A percentile compares a stretch with the other conserved stretches of the same genome.
Conservation (phyloP, 495 filamentous ascomycete genomes). For the Penicillium samsonianum region DNA sequence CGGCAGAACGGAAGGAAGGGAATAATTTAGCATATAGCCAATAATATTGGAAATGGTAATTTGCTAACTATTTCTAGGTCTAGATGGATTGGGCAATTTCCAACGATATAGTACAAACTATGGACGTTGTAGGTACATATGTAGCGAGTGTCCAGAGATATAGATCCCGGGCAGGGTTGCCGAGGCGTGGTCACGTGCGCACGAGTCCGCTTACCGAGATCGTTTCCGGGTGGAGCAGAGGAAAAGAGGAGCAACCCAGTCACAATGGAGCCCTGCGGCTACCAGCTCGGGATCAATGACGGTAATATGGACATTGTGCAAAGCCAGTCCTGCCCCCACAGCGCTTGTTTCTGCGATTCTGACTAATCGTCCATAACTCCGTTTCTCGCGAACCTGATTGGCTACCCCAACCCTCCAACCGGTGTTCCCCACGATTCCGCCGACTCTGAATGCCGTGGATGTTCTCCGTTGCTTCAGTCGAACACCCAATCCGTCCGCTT, state of each 20-base stretch:
- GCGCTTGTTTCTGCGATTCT: not conserved
- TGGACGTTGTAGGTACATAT: too few species aligned
- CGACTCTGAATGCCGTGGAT: conserved; percentile 47
- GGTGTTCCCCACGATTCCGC: conserved; percentile 37
- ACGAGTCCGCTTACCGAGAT: conserved; percentile 38
- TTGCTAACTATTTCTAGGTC: not conserved
- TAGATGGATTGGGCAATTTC: not conserved
- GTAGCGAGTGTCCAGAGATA: not conserved
- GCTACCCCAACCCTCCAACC: conserved; percentile 1
- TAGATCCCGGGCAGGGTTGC: conserved; percentile 36
- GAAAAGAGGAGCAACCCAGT: not conserved
- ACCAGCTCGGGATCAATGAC: conserved; percentile 27
- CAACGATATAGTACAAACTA: not conserved
- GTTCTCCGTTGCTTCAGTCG: conserved; percentile 30
- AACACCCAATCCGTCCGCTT: conserved; percentile 26
- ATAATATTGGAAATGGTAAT: not conserved
- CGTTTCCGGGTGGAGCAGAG: conserved; percentile 24
- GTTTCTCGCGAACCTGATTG: conserved; percentile 17
- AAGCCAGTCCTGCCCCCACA: conserved; percentile 17
- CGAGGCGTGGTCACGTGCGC: conserved; percentile 33
- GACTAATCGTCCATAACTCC: conserved; percentile 14
- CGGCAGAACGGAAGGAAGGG: conserved; percentile 8
- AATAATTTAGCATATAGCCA: not conserved
- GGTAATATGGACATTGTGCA: conserved; percentile 24
- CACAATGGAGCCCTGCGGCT: not conserved